Conservation (phyloP, 805 yeast genomes). For the Grigorovia yakushimaensis region DNA sequence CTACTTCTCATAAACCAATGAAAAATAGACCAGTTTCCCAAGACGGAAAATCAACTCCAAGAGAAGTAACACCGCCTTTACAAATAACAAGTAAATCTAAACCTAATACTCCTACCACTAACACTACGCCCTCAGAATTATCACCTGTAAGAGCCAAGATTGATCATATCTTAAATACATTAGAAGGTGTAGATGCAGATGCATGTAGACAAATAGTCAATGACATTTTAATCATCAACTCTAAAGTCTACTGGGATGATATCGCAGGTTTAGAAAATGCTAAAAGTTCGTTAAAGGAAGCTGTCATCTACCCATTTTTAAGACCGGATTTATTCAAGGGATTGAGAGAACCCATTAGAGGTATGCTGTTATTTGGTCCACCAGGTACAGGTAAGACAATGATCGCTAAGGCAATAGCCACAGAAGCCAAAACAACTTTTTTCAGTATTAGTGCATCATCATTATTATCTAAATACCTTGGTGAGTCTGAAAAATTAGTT, state of each 20-base stretch:
- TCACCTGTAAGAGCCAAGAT: slow-evolving; percentile 1
- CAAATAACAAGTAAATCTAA: not conserved
- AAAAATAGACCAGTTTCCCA: not conserved
- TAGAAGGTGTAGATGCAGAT: slow-evolving; percentile 60
- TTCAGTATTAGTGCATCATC: slow-evolving; percentile 89
- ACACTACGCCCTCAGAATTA: not conserved
- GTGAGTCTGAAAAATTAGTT: slow-evolving; percentile 90
- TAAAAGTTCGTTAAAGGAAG: slow-evolving; percentile 79
- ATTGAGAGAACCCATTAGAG: slow-evolving; percentile 88
- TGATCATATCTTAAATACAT: slow-evolving; percentile 17
- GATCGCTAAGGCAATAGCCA: slow-evolving; percentile 96
- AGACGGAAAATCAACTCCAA: not conserved
- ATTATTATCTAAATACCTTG: slow-evolving; percentile 65
- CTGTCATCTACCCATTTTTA: slow-evolving; percentile 92
- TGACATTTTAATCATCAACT: slow-evolving; percentile 86
- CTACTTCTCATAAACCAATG: not conserved
- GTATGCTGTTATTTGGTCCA: slow-evolving; percentile 93
- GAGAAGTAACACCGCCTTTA: not conserved
- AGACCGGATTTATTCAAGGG: slow-evolving; percentile 91
- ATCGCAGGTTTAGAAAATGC: slow-evolving; percentile 89
- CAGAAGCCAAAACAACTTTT: slow-evolving; percentile 89
- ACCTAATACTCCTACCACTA: not conserved
- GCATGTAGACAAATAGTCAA: slow-evolving; percentile 81
- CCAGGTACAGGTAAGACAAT: slow-evolving; percentile 98
- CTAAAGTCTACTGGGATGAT: slow-evolving; percentile 92